Evolutionary conservation across 306 rosid species (phyloP).

Genomic region (Herpetospermum pedunculosum): DNA sequence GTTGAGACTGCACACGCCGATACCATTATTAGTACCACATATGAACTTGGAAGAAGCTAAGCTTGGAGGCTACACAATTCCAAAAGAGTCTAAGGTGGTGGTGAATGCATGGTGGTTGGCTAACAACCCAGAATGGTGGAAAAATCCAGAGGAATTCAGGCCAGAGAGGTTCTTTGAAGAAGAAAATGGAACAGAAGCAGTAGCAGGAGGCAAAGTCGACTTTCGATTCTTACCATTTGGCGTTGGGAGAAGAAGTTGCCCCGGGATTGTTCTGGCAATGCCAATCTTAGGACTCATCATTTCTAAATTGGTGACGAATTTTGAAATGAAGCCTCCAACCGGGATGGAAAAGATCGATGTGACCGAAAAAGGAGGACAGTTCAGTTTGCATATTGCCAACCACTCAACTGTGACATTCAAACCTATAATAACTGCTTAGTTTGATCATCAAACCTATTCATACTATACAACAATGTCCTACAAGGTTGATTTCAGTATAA

Average conservation of each 20-base stretch:
- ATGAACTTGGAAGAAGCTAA: conserved; percentile 83
- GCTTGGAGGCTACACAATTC: conserved; percentile 50
- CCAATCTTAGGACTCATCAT: conserved; percentile 60
- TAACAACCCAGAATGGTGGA: conserved; percentile 77
- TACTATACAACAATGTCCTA: neutral
- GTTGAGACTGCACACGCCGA: conserved; percentile 59
- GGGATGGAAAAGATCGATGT: conserved; percentile 37
- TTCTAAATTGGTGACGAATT: conserved; percentile 46
- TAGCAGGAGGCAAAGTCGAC: conserved; percentile 63
- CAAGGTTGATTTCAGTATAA: neutral
- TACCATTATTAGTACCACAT: conserved; percentile 78
- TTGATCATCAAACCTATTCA: neutral
- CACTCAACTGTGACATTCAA: conserved; percentile 42
- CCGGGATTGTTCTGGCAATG: conserved; percentile 72
- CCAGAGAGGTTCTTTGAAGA: conserved; percentile 77
- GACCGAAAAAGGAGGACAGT: conserved; percentile 70
- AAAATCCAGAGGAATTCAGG: conserved; percentile 51
- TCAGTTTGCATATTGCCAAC: conserved; percentile 64
- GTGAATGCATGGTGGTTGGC: conserved; percentile 92
- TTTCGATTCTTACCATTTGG: conserved; percentile 70
- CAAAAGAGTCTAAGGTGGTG: conserved; percentile 69
- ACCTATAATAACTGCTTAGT: conserved; percentile 16
- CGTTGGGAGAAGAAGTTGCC: conserved; percentile 79
- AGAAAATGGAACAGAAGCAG: conserved; percentile 42
- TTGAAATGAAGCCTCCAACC: conserved; percentile 40